Conservation (phyloP, 164 flowering plant genomes). For the Aristolochia californica region DNA sequence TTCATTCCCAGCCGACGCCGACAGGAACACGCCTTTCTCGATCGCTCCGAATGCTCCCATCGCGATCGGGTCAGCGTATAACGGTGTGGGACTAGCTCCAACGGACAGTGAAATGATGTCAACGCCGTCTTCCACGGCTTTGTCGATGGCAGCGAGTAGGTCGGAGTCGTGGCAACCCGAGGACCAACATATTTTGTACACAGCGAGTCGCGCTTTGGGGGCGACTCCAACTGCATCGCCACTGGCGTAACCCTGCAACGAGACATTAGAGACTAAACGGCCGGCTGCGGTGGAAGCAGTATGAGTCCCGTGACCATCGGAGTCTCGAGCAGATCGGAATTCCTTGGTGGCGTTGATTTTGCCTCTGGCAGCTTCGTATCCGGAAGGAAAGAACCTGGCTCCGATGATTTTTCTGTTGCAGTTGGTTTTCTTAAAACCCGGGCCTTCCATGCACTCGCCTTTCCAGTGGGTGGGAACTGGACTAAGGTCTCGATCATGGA, state of each 20-base stretch:
- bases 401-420: slow-evolving; percentile 50
- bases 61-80: slow-evolving; percentile 17
- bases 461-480: slow-evolving; percentile 39
- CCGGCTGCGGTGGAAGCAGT: slow-evolving; percentile 60
- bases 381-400: slow-evolving; percentile 27
- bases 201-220: slow-evolving; percentile 46
- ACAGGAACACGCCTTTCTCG: slow-evolving; percentile 29
- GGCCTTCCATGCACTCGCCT: slow-evolving; percentile 34
- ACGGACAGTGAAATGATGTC: slow-evolving; percentile 36
- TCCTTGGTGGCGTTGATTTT: slow-evolving; percentile 3
- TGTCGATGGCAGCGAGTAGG: slow-evolving; percentile 38
- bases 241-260: slow-evolving; percentile 28
- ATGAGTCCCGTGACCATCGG: slow-evolving; percentile 53
- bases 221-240: slow-evolving; percentile 48
- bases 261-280: slow-evolving; percentile 17
- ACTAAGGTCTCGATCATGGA: slow-evolving; percentile 31
- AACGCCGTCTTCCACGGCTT: slow-evolving; percentile 47
- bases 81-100: slow-evolving; percentile 12
- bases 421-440: slow-evolving; percentile 15
- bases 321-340: slow-evolving; percentile 19
- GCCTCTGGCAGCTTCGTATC: slow-evolving; percentile 16
- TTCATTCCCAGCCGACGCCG: slow-evolving; percentile 40
- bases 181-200: slow-evolving; percentile 40
- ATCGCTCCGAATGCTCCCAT: slow-evolving; percentile 28
- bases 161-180: slow-evolving; percentile 34